Conservation (phyloP, 306 rosid species). For the Herpetospermum pedunculosum region DNA sequence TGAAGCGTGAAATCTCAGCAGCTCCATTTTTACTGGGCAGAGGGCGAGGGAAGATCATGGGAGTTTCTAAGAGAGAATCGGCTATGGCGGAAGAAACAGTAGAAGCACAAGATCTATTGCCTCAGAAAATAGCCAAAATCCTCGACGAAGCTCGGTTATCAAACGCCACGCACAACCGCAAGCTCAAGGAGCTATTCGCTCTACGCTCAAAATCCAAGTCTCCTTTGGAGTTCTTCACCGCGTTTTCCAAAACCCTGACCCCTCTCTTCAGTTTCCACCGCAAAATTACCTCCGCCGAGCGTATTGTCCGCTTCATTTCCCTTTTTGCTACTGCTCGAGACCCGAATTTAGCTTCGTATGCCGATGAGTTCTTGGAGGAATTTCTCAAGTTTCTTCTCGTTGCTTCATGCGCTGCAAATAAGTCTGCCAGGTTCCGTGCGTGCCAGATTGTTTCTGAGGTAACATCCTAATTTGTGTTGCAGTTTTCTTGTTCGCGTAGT, state of each 20-base stretch:
- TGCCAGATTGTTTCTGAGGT: constrained; percentile 94
- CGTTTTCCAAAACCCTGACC: constrained; percentile 46
- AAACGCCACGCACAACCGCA: constrained; percentile 71
- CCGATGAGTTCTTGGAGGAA: constrained; percentile 48
- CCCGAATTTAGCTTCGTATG: constrained; percentile 15
- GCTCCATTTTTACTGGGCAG: constrained; percentile 3
- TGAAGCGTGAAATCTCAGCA: neutral
- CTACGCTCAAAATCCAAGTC: constrained; percentile 47
- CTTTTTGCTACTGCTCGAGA: constrained; percentile 32
- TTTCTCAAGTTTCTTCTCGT: constrained; percentile 60
- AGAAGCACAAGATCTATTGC: constrained; percentile 23
- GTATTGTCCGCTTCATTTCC: constrained; percentile 58
- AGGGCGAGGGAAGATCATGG: constrained; percentile 2
- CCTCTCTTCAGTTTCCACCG: constrained; percentile 64
- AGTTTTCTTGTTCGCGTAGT: neutral
- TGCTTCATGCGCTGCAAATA: constrained; percentile 37
- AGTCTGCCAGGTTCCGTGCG: constrained; percentile 64
- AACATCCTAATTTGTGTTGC: neutral
- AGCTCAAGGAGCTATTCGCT: constrained; percentile 65
- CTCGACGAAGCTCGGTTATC: constrained; percentile 62
- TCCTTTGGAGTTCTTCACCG: constrained; percentile 39
- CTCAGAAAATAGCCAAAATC: constrained; percentile 41
- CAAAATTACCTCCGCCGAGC: constrained; percentile 55
- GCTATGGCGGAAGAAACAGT: constrained; percentile 13
- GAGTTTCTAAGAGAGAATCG: constrained; percentile 16